Percentiles rank a stretch among this genome's conserved stretches.
phyloP scores from a whole-genome alignment of 805 yeast genomes.

The Wickerhamomyces alni region DNA sequence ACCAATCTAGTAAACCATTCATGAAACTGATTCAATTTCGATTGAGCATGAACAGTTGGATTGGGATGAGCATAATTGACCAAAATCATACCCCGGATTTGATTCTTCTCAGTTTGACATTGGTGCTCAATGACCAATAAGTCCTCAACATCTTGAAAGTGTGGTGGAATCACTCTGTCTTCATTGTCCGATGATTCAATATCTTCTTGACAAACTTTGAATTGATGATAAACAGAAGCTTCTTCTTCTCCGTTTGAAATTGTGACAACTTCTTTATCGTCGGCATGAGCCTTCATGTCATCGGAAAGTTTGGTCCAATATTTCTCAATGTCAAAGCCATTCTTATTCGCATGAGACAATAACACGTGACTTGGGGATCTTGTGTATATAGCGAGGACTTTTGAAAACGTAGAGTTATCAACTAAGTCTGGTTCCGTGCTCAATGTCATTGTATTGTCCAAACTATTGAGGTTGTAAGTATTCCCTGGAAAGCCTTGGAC shows the following conservation, averaged over 20 bases:
- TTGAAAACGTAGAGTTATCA: conserved; percentile 33
- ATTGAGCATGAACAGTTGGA: conserved; percentile 19
- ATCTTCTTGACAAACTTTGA: conserved; percentile 4
- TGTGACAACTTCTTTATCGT: not conserved
- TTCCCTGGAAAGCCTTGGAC: too few relatives aligned
- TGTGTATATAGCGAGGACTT: conserved; percentile 32
- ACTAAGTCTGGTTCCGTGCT: conserved; percentile 1
- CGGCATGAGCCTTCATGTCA: not conserved
- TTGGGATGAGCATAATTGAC: conserved; percentile 17
- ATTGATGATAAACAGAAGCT: not conserved
- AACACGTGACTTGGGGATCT: conserved; percentile 18
- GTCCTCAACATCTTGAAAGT: conserved; percentile 13
- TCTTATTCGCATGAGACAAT: conserved; percentile 27
- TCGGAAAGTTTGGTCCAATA: conserved; percentile 22
- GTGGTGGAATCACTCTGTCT: conserved; percentile 5
- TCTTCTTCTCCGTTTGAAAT: not conserved
- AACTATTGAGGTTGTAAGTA: too few relatives aligned
- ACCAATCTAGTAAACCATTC: conserved; percentile 34
- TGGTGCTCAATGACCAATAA: conserved; percentile 28
- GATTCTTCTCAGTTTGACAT: conserved; percentile 22
- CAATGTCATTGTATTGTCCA: not conserved
- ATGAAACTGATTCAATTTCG: conserved; percentile 14
- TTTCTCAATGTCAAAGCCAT: conserved; percentile 21
- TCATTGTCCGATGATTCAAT: conserved; percentile 3
- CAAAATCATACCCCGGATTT: conserved; percentile 33